Percentiles rank a stretch among this genome's conserved stretches.
phyloP scores from a whole-genome alignment of 495 filamentous ascomycete species.

The Aspergillus conjunctus region DNA sequence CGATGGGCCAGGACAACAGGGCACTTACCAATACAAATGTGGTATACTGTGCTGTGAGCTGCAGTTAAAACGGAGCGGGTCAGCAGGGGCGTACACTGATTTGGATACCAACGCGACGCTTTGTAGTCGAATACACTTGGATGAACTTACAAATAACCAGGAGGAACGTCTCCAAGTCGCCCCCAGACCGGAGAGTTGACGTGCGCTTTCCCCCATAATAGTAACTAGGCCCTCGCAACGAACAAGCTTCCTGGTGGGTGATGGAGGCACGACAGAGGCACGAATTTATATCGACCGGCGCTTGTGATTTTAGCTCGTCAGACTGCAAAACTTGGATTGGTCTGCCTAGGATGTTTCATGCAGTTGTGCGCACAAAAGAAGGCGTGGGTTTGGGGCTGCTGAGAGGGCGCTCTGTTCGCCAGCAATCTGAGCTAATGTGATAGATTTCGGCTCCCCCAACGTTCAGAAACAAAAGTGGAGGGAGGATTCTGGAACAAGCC shows the following conservation, averaged over 20 bases:
- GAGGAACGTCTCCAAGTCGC: constrained; percentile 76
- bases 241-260: not conserved
- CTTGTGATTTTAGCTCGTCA: not conserved
- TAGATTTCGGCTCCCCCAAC: not conserved
- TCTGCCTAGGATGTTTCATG: constrained; percentile 24
- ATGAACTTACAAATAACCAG: constrained; percentile 67
- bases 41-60: constrained; percentile 47
- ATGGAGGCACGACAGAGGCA: not conserved
- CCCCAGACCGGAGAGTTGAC: constrained; percentile 54
- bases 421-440: constrained; percentile 10
- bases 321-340: constrained; percentile 7
- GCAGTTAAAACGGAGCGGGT: constrained; percentile 5
- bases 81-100: constrained; percentile 23
- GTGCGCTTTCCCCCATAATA: constrained; percentile 43
- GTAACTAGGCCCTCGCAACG: constrained; percentile 6
- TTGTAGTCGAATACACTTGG: not conserved
- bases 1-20: not conserved
- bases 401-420: constrained; percentile 6
- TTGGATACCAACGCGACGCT: not conserved
- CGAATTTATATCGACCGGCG: not conserved
- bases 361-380: constrained; percentile 18
- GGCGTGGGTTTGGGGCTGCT: constrained; percentile 8
- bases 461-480: not conserved
- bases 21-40: constrained; percentile 45
- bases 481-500: not conserved